These are phyloP conservation scores for Fusarium begoniae DNA, from an alignment of 2,329 filamentous ascomycete species.

Conservation along the genomic window DNA sequence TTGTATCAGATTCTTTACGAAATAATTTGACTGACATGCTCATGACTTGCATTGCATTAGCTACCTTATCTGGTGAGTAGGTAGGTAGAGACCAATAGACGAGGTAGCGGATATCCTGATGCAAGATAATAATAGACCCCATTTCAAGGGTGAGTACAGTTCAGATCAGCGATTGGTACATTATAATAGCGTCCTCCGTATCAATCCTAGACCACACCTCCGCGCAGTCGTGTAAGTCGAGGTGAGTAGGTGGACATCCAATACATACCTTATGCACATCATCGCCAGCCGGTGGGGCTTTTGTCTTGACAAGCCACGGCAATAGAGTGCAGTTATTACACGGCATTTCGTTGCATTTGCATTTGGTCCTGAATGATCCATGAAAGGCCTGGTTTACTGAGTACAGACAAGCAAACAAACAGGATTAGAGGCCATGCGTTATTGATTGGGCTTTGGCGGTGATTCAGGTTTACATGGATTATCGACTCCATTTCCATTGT, in stretches of 20 bases:
- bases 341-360: background rate
- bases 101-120: background rate
- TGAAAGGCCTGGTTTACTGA: background rate
- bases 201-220: background rate
- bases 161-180: conserved; percentile 15
- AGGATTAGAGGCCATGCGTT: background rate
- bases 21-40: background rate
- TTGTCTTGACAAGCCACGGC: conserved; percentile 8
- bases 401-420: background rate
- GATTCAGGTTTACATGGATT: background rate
- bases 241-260: background rate
- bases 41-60: background rate
- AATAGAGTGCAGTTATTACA: conserved; percentile 2
- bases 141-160: background rate
- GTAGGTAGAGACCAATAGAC: background rate
- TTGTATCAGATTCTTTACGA: conserved; percentile 9
- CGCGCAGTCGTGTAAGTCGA: conserved; percentile 16
- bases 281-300: conserved; percentile 10
- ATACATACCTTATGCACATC: conserved; percentile 26
- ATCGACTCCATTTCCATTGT: background rate
- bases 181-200: background rate
- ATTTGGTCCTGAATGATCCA: background rate
- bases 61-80: background rate
- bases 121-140: conserved; percentile 13
- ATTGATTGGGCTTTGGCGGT: background rate